These are phyloP conservation scores for Cydonia oblonga DNA, from an alignment of 331 rosid species.

Conservation along the genomic window DNA sequence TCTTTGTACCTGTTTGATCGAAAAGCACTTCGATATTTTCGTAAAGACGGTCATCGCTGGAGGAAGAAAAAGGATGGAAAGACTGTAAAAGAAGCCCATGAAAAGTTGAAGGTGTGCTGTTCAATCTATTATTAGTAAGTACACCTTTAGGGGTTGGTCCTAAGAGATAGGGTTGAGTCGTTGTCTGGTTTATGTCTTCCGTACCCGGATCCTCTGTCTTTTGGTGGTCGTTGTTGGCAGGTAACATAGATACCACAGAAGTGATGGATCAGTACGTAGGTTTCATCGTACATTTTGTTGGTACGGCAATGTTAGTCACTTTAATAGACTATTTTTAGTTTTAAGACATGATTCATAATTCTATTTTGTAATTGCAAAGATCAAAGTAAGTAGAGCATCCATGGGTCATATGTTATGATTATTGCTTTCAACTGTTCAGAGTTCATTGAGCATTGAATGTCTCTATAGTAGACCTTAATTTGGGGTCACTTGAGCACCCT, in stretches of 20 bases:
- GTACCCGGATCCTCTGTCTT: not conserved
- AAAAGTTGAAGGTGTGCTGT: slow-evolving; percentile 90
- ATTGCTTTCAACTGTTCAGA: not conserved
- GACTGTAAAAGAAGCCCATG: slow-evolving; percentile 76
- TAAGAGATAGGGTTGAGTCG: slow-evolving; percentile 1
- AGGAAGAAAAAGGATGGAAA: slow-evolving; percentile 79
- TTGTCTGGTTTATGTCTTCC: slow-evolving; percentile 9
- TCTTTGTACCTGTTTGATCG: slow-evolving; percentile 65
- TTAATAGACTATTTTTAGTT: not conserved
- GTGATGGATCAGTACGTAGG: not conserved
- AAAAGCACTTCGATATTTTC: slow-evolving; percentile 61
- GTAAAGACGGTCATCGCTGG: slow-evolving; percentile 78
- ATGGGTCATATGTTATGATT: not conserved
- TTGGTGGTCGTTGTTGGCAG: not conserved
- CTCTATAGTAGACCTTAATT: not conserved
- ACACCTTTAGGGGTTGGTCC: slow-evolving; percentile 19
- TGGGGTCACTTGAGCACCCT: not conserved
- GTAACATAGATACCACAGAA: too few relatives aligned
- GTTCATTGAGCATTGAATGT: not conserved
- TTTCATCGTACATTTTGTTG: not conserved
- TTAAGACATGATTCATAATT: not conserved
- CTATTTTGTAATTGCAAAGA: not conserved
- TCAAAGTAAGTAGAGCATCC: not conserved
- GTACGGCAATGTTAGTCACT: not conserved
- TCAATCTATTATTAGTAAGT: slow-evolving; percentile 60